These are phyloP conservation scores for Acacia pycnantha DNA, from an alignment of 331 rosid genomes.

Conservation along the genomic window DNA sequence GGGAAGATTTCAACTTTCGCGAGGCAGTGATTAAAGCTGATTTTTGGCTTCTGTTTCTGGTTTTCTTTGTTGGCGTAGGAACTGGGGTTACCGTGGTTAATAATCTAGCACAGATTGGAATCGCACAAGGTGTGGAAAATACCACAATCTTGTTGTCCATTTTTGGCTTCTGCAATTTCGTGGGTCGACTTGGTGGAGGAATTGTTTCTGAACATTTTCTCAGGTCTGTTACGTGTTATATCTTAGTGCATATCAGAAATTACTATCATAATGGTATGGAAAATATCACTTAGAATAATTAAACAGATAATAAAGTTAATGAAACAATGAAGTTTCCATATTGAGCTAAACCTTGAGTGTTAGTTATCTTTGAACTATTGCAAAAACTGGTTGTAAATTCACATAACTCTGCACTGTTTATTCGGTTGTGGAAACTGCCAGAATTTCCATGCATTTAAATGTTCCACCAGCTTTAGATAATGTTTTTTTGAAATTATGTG, in stretches of 20 bases:
- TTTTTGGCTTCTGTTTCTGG: conserved; percentile 80
- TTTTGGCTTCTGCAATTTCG: conserved; percentile 82
- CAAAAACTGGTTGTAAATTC: neutral
- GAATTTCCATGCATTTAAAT: neutral
- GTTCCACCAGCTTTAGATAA: neutral
- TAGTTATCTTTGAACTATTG: neutral
- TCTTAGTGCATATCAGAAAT: neutral
- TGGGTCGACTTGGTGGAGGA: conserved; percentile 91
- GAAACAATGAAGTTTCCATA: neutral
- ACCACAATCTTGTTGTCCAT: conserved; percentile 69
- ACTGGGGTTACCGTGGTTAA: conserved; percentile 83
- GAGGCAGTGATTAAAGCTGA: conserved; percentile 85
- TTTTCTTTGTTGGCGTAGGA: conserved; percentile 80
- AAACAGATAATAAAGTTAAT: neutral
- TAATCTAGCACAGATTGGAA: conserved; percentile 85
- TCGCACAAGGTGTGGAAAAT: conserved; percentile 72
- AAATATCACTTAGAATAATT: neutral
- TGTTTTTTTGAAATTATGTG: neutral
- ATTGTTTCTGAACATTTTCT: conserved; percentile 82
- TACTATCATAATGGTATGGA: neutral
- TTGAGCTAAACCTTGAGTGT: neutral
- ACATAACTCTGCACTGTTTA: neutral
- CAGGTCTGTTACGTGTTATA: conserved; percentile 48
- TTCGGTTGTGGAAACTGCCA: conserved; percentile 10
- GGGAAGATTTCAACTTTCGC: conserved; percentile 71